Base-by-base conservation (phyloP, 139 green algal species). In the Volvox reticuliferus region DNA sequence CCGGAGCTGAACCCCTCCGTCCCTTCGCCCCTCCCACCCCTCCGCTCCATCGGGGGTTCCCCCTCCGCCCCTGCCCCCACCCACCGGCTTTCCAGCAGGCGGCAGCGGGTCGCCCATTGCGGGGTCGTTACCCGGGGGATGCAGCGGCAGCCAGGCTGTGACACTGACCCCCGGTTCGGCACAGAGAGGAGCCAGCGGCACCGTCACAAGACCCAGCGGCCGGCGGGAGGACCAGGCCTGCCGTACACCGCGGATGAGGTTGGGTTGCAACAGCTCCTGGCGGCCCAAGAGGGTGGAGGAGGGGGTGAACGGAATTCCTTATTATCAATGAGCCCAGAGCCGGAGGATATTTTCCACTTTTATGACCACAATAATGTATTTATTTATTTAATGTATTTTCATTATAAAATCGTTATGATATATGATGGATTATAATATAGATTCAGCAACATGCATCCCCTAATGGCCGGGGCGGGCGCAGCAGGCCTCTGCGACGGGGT, bases 141-240 rank as follows among this genome's bases (percentile, higher is more conserved):
- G 65, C 36, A 89, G 85, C 28, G 85, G 85, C 69, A 89, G 69
- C 85, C 85, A 89, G 1, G 85, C 85, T 19, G 65, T 71, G 28
- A 89, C 36, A 12, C 6, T 18, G 37, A n/a, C 28, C 26, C 85
- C 69, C 0, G 85, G 85, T 1, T 35, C 69, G 17, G 85, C 68
- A 0, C 9, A 24, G 69, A 89, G 69, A 22, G 85, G 85, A 22
- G 37, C 85, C 36, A 89, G 69, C 44, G 85, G 85, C 37, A 89
- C 37, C n/a, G 85, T 24, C 5, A 16, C 85, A 17, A 6, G 22
- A 22, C 62, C 67, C 35, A 67, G 65, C 21, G 17, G 83, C 19
- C 26, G 35, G 18, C 67, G 67, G 67, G 35, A 62, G 67, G 83
- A n/a, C 67, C 24, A 80, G 14, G 67, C 83, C 63, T 37, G 20